Base-by-base conservation (phyloP, 352 stramenopile genomes). In the Phytophthora cactorum region DNA sequence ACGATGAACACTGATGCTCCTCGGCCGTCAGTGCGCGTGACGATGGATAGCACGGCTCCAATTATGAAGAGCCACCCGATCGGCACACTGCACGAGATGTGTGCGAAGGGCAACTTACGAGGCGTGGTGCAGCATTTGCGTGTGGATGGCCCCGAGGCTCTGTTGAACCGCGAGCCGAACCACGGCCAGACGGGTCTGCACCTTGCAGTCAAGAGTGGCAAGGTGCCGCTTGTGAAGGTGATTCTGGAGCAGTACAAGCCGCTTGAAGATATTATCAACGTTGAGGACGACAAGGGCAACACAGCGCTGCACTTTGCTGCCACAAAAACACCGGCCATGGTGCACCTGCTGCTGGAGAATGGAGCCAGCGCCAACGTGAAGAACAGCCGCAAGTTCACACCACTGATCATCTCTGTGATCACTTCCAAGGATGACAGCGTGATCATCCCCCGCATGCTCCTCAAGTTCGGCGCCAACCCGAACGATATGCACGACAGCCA, bases 401-500 rank as follows among this genome's bases (percentile, higher is more conserved):
- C 88, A 58, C 68, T 96, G 45, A 93, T 96, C 63, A 96, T 96
- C 56, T 91, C 86, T 34, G 83, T 96, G 12, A 93, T 96, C 68
- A 96, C 86, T n/a, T 91, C 86, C 41, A 84, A 81, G 59, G 82
- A 93, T 47, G 88, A 94, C 67, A 87, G 78, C 56, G 76, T 94
- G 31, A 93, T 96, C 50, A 92, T 94, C 43, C 80, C 87, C 36
- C 87, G 87, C 55, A 96, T 96, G 88, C 80, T 96, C 57, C 82
- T 96, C 44, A 96, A 96, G 70, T 96, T 79, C 53, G 88, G 88
- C 39, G 88, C 88, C 34, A 96, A 96, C 74, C 88, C 88, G 57
- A 96, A 96, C 67, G 88, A 96, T 56, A 92, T 96, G 80, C 88
- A 96, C 73, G 88, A 96, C 65, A 89, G 81, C 51, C 85, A 93